A percentile compares a stretch with the other conserved stretches of the same genome.
These are phyloP conservation scores for Salix koriyanagi DNA, from an alignment of 345 rosid species.

Conservation along the genomic window DNA sequence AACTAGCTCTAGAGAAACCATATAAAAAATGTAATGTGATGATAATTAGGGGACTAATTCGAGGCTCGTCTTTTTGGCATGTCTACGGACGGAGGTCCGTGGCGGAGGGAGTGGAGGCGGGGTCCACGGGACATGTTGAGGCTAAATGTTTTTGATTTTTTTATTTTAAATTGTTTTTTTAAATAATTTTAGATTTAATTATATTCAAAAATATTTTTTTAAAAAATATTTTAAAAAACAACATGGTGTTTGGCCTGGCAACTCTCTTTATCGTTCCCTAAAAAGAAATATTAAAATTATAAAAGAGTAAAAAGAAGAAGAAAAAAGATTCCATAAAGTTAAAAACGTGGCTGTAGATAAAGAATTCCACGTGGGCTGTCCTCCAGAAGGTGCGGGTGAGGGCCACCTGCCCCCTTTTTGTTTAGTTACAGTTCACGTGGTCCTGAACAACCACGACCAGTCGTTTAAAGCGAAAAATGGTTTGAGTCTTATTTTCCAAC, in stretches of 20 bases:
- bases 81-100: background rate
- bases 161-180: too few species aligned
- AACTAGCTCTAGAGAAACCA: background rate
- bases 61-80: background rate
- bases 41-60: background rate
- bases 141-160: background rate
- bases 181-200: too few species aligned
- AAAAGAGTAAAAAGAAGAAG: background rate
- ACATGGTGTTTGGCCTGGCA: slow-evolving; percentile 4
- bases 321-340: slow-evolving; percentile 16
- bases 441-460: background rate
- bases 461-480: background rate
- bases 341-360: slow-evolving; percentile 23
- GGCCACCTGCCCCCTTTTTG: background rate
- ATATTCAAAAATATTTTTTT: too few species aligned
- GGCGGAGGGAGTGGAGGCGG: slow-evolving; percentile 8
- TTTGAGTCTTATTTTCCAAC: too few species aligned
- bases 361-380: slow-evolving; percentile 20
- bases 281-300: background rate
- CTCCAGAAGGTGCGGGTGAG: slow-evolving; percentile 20
- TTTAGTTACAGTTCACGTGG: background rate
- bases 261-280: background rate
- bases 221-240: too few species aligned
- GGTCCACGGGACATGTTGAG: slow-evolving; percentile 20
- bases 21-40: background rate